Evolutionary conservation across 345 rosid genomes (phyloP).

Genomic region (Firmiana major): DNA sequence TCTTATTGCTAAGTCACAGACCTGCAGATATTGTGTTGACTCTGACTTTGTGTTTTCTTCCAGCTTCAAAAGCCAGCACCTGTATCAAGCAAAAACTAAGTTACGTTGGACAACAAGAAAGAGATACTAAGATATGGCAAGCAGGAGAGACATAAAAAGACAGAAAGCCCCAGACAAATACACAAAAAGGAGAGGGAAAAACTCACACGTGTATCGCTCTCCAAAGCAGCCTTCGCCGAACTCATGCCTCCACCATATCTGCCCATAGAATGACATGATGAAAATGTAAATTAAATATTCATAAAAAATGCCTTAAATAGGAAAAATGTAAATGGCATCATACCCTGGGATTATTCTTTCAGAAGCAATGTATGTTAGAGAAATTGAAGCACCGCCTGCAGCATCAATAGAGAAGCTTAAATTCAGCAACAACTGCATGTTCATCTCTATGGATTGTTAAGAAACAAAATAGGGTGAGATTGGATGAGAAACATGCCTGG

Average conservation of each 20-base stretch:
- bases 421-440: neutral
- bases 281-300: neutral
- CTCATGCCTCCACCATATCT: conserved; percentile 76
- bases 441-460: neutral
- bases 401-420: conserved; percentile 11
- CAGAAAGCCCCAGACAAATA: neutral
- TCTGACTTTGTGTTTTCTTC: conserved; percentile 74
- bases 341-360: conserved; percentile 43
- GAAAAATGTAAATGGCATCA: neutral
- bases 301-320: neutral
- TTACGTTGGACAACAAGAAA: neutral
- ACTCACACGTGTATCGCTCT: conserved; percentile 57
- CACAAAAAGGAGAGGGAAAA: neutral
- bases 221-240: conserved; percentile 67
- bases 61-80: conserved; percentile 94
- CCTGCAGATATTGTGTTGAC: conserved; percentile 94
- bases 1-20: conserved; percentile 16
- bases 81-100: conserved; percentile 14
- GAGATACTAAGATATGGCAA: neutral
- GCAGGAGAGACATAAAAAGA: neutral
- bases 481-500: conserved; percentile 50
- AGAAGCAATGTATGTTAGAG: conserved; percentile 58
- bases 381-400: conserved; percentile 59
- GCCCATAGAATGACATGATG: neutral
- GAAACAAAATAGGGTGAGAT: neutral